These are phyloP conservation scores for Salix udensis DNA, from an alignment of 345 rosid genomes.

Conservation along the genomic window DNA sequence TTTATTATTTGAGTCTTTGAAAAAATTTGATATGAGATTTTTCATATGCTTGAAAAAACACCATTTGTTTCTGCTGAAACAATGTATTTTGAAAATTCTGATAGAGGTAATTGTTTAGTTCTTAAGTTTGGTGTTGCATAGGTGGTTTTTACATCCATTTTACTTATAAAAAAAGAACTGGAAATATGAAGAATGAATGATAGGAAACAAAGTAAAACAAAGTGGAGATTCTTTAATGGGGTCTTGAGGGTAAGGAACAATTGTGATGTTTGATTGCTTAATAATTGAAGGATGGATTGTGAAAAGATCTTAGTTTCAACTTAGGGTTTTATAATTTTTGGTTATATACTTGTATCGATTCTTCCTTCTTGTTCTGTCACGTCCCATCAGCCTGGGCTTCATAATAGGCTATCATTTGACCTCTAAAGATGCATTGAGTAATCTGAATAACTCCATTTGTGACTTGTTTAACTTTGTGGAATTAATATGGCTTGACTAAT, in stretches of 20 bases:
- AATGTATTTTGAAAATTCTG: background rate
- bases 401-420: too few relatives aligned
- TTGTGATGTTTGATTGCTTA: too few relatives aligned
- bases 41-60: background rate
- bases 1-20: background rate
- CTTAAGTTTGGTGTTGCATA: background rate
- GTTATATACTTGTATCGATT: too few relatives aligned
- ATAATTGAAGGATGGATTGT: too few relatives aligned
- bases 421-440: too few relatives aligned
- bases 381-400: too few relatives aligned
- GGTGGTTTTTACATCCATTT: background rate
- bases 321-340: too few relatives aligned
- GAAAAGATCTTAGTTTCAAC: too few relatives aligned
- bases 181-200: background rate
- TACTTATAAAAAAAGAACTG: too few relatives aligned
- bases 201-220: background rate
- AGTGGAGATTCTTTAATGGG: background rate
- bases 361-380: too few relatives aligned
- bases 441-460: background rate
- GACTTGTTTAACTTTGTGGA: background rate
- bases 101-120: background rate
- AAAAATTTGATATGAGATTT: background rate
- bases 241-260: too few relatives aligned
- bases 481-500: background rate
- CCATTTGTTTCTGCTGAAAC: background rate